A percentile compares a stretch with the other conserved stretches of the same genome.
phyloP scores from a whole-genome alignment of 2,329 filamentous ascomycete genomes.

The Aspergillus quadrilineatus region DNA sequence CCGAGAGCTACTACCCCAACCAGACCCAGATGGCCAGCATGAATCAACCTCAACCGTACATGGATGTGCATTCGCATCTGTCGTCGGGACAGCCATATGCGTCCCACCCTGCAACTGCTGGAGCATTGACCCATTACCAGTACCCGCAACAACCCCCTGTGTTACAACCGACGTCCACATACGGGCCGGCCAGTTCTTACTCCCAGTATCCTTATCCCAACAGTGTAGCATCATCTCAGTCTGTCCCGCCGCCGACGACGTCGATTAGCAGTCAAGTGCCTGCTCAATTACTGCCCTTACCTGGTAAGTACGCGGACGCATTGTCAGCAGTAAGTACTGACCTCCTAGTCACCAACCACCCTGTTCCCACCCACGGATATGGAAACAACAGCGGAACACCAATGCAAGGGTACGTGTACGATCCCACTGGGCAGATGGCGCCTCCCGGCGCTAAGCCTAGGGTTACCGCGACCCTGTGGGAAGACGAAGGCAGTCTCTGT shows the following conservation, averaged over 20 bases:
- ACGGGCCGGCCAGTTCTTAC: slow-evolving; percentile 62
- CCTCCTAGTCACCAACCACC: slow-evolving; percentile 37
- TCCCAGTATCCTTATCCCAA: slow-evolving; percentile 72
- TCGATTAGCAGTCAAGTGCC: slow-evolving; percentile 66
- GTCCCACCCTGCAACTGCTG: slow-evolving; percentile 73
- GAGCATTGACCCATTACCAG: slow-evolving; percentile 72
- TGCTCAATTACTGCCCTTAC: slow-evolving; percentile 69
- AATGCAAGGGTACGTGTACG: slow-evolving; percentile 58
- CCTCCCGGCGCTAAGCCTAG: slow-evolving; percentile 94
- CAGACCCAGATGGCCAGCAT: slow-evolving; percentile 56
- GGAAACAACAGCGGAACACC: slow-evolving; percentile 41
- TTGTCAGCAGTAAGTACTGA: slow-evolving; percentile 9
- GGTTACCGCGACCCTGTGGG: slow-evolving; percentile 95
- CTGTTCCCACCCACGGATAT: slow-evolving; percentile 39
- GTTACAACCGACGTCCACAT: slow-evolving; percentile 71
- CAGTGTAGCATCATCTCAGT: slow-evolving; percentile 77
- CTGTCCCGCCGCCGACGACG: slow-evolving; percentile 66
- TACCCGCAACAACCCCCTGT: slow-evolving; percentile 69
- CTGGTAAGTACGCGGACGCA: slow-evolving; percentile 38
- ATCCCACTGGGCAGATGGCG: slow-evolving; percentile 87
- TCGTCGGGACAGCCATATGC: slow-evolving; percentile 72
- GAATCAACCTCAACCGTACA: slow-evolving; percentile 79
- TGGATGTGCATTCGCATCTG: slow-evolving; percentile 83
- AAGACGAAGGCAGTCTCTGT: slow-evolving; percentile 95
- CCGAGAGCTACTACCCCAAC: slow-evolving; percentile 44